Base-by-base conservation (phyloP, 768 basidiomycete genomes). In the Hemileccinum impolitum region DNA sequence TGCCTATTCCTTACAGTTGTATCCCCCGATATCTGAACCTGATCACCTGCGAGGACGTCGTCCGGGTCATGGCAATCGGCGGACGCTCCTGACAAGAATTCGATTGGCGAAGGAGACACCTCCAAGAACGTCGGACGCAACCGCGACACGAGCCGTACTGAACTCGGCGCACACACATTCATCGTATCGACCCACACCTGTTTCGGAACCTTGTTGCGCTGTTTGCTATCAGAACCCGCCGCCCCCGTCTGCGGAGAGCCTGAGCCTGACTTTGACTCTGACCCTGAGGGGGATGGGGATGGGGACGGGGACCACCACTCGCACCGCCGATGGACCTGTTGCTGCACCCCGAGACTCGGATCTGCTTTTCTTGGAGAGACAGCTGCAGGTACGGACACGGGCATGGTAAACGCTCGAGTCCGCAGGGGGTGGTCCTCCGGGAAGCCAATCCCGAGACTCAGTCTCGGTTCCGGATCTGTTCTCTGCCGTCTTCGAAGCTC, bases 391-490 rank as follows among this genome's bases (percentile, higher is more conserved):
- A 53, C 32, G 39, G 14, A 4, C 23, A 38, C 5, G 1, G 65
- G 63, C 57, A 59, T 55, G 23, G 51, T 59, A 23, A 48, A 54
- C 6, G 57, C 52, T 0, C 65, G 63, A 37, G 39, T 30, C 3
- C 47, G 53, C 5, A 56, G 36, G 9, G 53, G 63, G 15, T 66
- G 59, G 19, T 45, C 51, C 34, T 61, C 57, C 15, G 63, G 65
- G 42, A 67, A 59, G 10, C 62, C 59, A 28, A 64, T 54, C 25
- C 63, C 64, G 8, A 64, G 51, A 21, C 64, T 64, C 30, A 40
- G 60, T 31, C 51, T 13, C 31, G 43, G 7, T 2, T n/a, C 43
- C 18, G 41, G 52, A 26, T 48, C 52, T n/a, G 26, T 45, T 18
- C 30, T 47, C 13, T 42, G 23, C 28, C 46, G 53, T n/a, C 15